These are phyloP conservation scores for Lipomyces spencermartinsiae DNA, from an alignment of 805 yeast genomes.

Conservation along the genomic window DNA sequence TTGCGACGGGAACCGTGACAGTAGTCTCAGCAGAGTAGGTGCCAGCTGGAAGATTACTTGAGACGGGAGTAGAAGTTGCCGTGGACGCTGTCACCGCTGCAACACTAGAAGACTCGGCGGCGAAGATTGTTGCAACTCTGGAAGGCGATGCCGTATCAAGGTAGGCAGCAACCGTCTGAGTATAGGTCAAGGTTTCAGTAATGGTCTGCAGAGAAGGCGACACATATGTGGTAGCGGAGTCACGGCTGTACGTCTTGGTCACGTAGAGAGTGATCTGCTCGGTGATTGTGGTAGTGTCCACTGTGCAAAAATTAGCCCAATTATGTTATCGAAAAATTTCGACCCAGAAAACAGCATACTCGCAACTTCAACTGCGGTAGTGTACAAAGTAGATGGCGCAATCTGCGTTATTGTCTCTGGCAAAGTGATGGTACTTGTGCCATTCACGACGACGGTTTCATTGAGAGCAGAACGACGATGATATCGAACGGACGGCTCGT, in stretches of 20 bases:
- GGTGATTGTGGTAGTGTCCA: slow-evolving; percentile 18
- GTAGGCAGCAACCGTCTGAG: slow-evolving; percentile 13
- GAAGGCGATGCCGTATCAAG: slow-evolving; percentile 19
- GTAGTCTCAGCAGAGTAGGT: slow-evolving; percentile 7
- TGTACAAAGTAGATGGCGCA: slow-evolving; percentile 5
- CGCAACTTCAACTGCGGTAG: slow-evolving; percentile 14
- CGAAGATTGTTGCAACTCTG: slow-evolving; percentile 8
- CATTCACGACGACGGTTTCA: not conserved
- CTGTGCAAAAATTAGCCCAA: not conserved
- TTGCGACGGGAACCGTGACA: slow-evolving; percentile 11
- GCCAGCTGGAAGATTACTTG: not conserved
- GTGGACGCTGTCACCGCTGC: slow-evolving; percentile 1
- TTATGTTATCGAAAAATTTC: not conserved
- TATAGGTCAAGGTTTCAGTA: slow-evolving; percentile 16
- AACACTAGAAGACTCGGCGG: not conserved
- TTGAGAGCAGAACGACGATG: not conserved
- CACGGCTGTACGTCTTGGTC: slow-evolving; percentile 10
- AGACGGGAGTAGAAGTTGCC: not conserved
- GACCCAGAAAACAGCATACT: not conserved
- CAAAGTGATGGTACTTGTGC: not conserved
- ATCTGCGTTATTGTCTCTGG: not conserved
- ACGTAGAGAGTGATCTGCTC: slow-evolving; percentile 15
- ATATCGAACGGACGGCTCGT: not conserved
- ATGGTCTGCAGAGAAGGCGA: slow-evolving; percentile 15
- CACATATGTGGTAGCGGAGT: not conserved